These are phyloP conservation scores for Wallacemonas collosoma DNA, from an alignment of 208 protist species.

Conservation along the genomic window DNA sequence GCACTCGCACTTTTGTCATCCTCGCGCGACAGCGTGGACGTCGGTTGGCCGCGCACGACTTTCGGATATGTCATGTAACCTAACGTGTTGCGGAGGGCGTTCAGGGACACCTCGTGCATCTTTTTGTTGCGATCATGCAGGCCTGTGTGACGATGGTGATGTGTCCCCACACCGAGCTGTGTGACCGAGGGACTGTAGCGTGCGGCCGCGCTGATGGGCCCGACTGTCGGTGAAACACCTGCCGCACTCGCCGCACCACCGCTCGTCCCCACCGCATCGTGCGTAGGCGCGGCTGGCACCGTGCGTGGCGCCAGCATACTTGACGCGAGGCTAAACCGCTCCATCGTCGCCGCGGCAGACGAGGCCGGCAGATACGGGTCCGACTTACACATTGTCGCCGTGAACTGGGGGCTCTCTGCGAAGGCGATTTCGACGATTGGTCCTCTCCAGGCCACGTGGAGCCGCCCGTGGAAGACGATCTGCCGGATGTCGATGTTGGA, in stretches of 20 bases:
- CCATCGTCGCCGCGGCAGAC: background rate
- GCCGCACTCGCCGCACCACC: background rate
- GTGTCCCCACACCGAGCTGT: constrained; percentile 1
- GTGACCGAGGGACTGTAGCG: background rate
- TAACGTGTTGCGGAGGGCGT: constrained; percentile 54
- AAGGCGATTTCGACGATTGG: constrained; percentile 69
- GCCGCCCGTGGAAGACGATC: constrained; percentile 51
- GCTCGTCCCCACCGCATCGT: background rate
- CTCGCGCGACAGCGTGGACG: background rate
- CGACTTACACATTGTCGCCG: constrained; percentile 46
- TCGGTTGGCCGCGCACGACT: constrained; percentile 43
- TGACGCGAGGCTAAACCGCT: no score
- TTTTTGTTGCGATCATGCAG: constrained; percentile 61
- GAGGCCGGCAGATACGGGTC: constrained; percentile 6
- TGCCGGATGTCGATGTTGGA: constrained; percentile 50
- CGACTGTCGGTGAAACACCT: background rate
- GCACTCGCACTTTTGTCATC: background rate
- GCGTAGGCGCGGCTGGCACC: no score
- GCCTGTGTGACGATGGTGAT: constrained; percentile 7
- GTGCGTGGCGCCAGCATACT: no score
- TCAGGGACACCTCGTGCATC: constrained; percentile 68
- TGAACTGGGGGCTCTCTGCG: constrained; percentile 63
- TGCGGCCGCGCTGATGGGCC: constrained; percentile 1
- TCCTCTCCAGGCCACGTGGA: constrained; percentile 64
- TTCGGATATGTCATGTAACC: constrained; percentile 70